Evolutionary conservation across 441 rosid species (phyloP).

Genomic region (Melastoma candidum): DNA sequence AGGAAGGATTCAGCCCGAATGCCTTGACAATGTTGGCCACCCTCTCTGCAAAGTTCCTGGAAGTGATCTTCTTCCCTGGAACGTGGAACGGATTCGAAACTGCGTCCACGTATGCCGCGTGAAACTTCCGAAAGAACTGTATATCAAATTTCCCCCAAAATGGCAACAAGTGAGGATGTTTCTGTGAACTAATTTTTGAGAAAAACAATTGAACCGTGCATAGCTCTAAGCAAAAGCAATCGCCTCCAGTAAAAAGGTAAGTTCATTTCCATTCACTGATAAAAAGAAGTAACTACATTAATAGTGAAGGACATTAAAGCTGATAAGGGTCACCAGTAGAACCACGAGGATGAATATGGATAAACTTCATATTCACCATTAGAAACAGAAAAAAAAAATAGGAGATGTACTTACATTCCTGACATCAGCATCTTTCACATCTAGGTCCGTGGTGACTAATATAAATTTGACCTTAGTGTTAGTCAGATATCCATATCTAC

Average conservation of each 20-base stretch:
- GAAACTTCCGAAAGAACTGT: constrained; percentile 51
- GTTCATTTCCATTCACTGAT: no score
- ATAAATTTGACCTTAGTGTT: constrained; percentile 92
- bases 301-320: no score
- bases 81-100: constrained; percentile 93
- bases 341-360: no score
- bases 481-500: constrained; percentile 83
- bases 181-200: no score
- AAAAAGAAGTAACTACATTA: no score
- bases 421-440: constrained; percentile 81
- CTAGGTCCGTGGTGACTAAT: constrained; percentile 75
- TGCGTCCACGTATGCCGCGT: constrained; percentile 67
- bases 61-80: constrained; percentile 87
- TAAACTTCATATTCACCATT: neutral
- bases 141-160: neutral
- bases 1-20: constrained; percentile 58
- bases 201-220: no score
- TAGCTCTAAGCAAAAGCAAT: no score
- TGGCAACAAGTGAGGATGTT: no score
- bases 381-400: neutral
- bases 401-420: constrained; percentile 51
- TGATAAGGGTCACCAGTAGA: no score
- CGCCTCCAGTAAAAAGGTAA: no score
- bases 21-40: constrained; percentile 82
- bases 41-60: constrained; percentile 65